Conservation (phyloP, 2,329 filamentous ascomycete species). For the Dactylellina haptotyla region DNA sequence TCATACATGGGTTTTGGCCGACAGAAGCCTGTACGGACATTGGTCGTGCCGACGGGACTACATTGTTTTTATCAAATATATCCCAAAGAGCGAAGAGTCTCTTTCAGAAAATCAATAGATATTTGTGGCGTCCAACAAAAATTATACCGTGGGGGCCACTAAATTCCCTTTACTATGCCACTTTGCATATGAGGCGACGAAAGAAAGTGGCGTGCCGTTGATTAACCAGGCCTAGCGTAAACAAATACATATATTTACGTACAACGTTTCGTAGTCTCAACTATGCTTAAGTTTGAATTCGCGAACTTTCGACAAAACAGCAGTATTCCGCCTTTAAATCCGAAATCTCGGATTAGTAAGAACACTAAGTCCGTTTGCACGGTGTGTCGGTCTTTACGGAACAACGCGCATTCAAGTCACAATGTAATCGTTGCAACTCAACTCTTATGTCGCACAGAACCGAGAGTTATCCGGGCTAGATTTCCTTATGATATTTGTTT, state of each 20-base stretch:
- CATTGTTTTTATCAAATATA: constrained; percentile 4
- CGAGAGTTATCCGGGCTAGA: background rate
- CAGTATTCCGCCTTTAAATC: background rate
- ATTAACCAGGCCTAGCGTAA: no score
- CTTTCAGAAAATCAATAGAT: no score
- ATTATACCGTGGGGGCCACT: no score
- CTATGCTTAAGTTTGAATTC: background rate
- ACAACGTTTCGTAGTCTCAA: background rate
- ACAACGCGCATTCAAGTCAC: background rate
- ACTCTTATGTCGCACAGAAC: background rate
- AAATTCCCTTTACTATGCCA: no score
- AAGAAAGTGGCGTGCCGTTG: no score
- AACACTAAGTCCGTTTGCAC: background rate
- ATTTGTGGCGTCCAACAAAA: no score
- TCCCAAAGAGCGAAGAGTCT: background rate
- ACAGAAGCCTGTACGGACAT: background rate
- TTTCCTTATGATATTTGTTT: no score
- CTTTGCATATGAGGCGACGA: no score
- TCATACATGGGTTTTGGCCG: background rate
- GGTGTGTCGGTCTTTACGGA: background rate
- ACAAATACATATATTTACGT: background rate
- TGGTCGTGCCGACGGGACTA: background rate
- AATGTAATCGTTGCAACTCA: background rate
- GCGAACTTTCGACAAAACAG: no score
- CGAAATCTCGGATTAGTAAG: background rate